Evolutionary conservation across 2,329 filamentous ascomycete species (phyloP).

Genomic region (Camptophora hylomeconis): DNA sequence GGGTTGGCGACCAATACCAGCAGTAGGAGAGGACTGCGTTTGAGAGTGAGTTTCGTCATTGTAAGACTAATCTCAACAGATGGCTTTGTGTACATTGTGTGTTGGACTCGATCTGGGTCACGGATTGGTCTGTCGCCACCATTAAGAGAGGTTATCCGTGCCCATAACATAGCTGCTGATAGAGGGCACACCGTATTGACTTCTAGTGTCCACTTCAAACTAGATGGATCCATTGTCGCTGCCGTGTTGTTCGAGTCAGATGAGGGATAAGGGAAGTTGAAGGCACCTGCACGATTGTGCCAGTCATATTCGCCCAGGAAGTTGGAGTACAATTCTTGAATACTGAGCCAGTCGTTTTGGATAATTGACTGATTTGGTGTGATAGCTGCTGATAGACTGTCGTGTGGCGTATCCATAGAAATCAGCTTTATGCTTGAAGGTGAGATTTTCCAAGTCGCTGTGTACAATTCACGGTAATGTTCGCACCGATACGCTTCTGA

Average conservation of each 20-base stretch:
- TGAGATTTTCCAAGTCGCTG: conserved; percentile 9
- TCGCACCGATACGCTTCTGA: conserved; percentile 9
- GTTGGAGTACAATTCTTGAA: conserved; percentile 7
- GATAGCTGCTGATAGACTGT: conserved; percentile 1
- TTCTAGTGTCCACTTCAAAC: too few relatives aligned
- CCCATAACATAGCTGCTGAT: conserved; percentile 11
- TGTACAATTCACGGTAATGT: conserved; percentile 6
- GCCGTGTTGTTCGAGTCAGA: neutral
- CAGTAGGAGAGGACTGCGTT: conserved; percentile 3
- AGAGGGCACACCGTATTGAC: conserved; percentile 8
- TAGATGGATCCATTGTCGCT: conserved; percentile 3
- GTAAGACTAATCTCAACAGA: conserved; percentile 2
- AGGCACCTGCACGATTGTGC: conserved; percentile 7
- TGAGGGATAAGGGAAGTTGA: conserved; percentile 8
- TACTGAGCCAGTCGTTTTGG: conserved; percentile 5
- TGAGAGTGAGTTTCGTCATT: conserved; percentile 5
- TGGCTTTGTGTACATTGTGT: conserved; percentile 6
- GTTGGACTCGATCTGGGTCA: too few relatives aligned
- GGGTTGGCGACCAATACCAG: conserved; percentile 5
- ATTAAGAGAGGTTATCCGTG: conserved; percentile 6
- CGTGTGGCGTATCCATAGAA: conserved; percentile 1
- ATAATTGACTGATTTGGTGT: conserved; percentile 6
- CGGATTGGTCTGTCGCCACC: conserved; percentile 6
- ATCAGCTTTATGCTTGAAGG: conserved; percentile 6
- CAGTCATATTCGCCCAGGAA: conserved; percentile 9